These are phyloP conservation scores for Cyberlindnera xishuangbannaensis DNA, from an alignment of 805 yeast genomes.

Conservation along the genomic window DNA sequence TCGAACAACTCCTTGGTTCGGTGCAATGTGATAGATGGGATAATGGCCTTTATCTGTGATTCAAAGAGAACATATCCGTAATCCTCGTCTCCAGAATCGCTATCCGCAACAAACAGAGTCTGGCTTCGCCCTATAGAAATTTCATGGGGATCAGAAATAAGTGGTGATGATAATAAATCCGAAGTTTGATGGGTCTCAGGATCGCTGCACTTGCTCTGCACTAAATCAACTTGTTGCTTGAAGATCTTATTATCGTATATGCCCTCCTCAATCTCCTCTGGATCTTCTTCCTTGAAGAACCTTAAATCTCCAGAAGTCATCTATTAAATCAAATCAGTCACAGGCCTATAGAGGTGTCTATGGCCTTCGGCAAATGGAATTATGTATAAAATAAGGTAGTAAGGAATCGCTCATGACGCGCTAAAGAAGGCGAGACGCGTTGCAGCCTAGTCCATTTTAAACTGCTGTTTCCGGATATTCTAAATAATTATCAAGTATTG, in stretches of 20 bases:
- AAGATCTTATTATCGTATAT: no score
- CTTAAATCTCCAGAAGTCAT: conserved; percentile 9
- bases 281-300: conserved; percentile 14
- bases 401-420: background rate
- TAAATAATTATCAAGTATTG: no score
- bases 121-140: background rate
- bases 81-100: conserved; percentile 17
- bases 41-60: conserved; percentile 29
- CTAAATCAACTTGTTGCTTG: no score
- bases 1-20: conserved; percentile 23
- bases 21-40: conserved; percentile 27
- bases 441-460: no score
- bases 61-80: conserved; percentile 24
- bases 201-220: conserved; percentile 1
- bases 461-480: background rate
- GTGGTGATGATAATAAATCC: conserved; percentile 1
- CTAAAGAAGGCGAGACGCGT: no score
- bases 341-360: background rate
- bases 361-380: no score
- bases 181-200: conserved; percentile 2
- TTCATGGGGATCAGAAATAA: background rate
- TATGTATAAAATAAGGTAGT: no score
- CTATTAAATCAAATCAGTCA: background rate
- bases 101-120: conserved; percentile 13
- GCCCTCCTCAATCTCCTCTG: no score